Evolutionary conservation across 495 filamentous ascomycete genomes (phyloP), one percentile per base, ranked within the genome.

Genomic region (Tuber umbilicatum): DNA sequence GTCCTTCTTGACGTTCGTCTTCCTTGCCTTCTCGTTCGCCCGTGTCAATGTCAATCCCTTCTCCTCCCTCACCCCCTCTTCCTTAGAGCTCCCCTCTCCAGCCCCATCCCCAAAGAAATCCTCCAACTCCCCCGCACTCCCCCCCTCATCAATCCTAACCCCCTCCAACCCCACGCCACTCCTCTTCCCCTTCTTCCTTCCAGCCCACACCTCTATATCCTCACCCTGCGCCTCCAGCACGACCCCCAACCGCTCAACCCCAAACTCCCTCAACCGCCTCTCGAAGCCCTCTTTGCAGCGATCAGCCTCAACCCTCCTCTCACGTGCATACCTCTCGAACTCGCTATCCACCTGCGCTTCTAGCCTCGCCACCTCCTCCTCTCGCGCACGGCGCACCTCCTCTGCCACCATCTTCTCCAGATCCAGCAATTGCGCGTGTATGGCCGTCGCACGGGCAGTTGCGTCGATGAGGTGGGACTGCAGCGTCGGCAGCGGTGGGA

Each of bases 61-160:
- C 50, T 2, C 50, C n/a, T 64, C 55, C n/a, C 47, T 55, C 27
- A 2, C 47, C 23, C 23, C 47, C 12, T 35, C 47, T 23, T 6
- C 50, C n/a, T 31, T 16, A 31, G 50, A 60, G 9, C 50, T 60
- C 50, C n/a, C 50, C 45, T 55, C 69, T 27, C 50, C 71, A n/a
- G 42, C 45, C 17, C 39, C 72, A 7, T 69, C 79, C 0, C 60
- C 78, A 67, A 81, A 78, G 68, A 81, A 81, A 70, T 81, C 80
- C 12, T 81, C 80, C 67, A 81, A 38, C 64, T 67, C 79, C 12
- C 47, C 60, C n/a, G 1, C 74, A 16, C n/a, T 16, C 50, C n/a
- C 50, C 14, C 27, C 70, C 9, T 31, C 69, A 9, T 67, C 73
- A 70, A 81, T 17, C 14, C 23, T 31, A 19, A 81, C 76, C 27